Evolutionary conservation across 495 filamentous ascomycete genomes (phyloP), one percentile per base, ranked within the genome.

Genomic region (Peziza echinospora): DNA sequence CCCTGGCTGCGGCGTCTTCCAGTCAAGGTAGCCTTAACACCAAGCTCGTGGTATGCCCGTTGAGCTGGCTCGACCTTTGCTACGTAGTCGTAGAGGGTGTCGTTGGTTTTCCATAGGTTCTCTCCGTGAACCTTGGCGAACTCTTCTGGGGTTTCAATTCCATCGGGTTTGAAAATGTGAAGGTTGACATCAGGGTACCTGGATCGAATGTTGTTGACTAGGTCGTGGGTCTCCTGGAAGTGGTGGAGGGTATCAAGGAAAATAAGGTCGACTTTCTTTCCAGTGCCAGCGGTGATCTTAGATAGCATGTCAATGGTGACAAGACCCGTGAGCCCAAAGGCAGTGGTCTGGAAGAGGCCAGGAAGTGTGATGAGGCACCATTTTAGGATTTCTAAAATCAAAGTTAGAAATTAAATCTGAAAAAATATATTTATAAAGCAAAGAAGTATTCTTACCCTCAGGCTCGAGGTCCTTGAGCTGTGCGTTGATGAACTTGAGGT

Each of bases 161-260:
- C 80, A 40, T 73, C 68, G 9, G 89, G 89, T 69, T 82, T 89
- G 71, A 81, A 96, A 47, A 86, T 67, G 63, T 97, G 87, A 47
- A 97, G 62, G 44, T 71, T 76, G 61, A 84, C 67, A 48, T 77
- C 68, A 5, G 81, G 78, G 59, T 97, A 97, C 34, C 71, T 68
- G 46, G 68, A 68, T 57, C 73, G 73, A 48, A 93, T 76, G 37
- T 75, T 73, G 55, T 87, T 77, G 39, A 96, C 77, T 4, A 97
- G 73, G 44, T 73, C 70, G 24, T 82, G 71, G 13, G 91, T 97
- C 65, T 97, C 87, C 43, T 75, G 58, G 64, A 97, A 97, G 67
- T 97, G 89, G 66, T 94, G 78, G 8, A 93, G 73, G 21, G 89
- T 97, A 65, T 97, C 85, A 53, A 96, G 78, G 72, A 96, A 97